Evolutionary conservation across 768 basidiomycete genomes (phyloP), one percentile per base, ranked within the genome.

Genomic region (Panus rudis): DNA sequence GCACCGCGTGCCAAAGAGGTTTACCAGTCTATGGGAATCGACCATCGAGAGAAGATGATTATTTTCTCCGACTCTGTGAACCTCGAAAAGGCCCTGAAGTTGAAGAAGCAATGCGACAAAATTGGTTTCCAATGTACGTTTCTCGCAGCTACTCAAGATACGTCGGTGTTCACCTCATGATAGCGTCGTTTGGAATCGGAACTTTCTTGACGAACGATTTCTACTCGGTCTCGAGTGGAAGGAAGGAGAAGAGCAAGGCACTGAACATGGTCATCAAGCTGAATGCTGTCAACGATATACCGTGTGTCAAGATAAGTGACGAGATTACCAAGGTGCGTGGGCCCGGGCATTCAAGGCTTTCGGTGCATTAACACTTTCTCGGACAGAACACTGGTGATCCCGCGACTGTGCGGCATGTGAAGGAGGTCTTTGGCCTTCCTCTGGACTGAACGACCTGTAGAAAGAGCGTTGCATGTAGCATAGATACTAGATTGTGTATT

Each of bases 211-310:
- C 92, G 13, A 97, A 96, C 56, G 92, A 96, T 62, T 96, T 93
- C 66, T 57, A 49, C 53, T 67, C 54, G 34, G 57, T 49, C 59
- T 73, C 65, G 42, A 66, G 66, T 6, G 53, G 64, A 22, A 61
- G 73, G 53, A 56, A 53, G 59, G 75, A 76, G 56, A 78, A 77
- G 63, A 90, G 85, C 65, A 85, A 79, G 56, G 76, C 91, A 17
- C 61, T 96, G 49, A 96, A 94, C 57, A 97, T 98, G 58, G 94
- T 99, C 38, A 92, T 97, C 66, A 97, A 97, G 57, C 70, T 99
- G 7, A 74, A 78, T 28, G 73, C 77, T 34, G 81, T 96, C 11
- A 70, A 88, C 54, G 75, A 73, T 8, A 70, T 70, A 44, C 78
- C 81, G 2, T 94, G 92, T 51, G 78, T 98, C 52, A 98, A 99